phyloP scores from a whole-genome alignment of 495 filamentous ascomycete species.

The Tuber microsphaerosporum region DNA sequence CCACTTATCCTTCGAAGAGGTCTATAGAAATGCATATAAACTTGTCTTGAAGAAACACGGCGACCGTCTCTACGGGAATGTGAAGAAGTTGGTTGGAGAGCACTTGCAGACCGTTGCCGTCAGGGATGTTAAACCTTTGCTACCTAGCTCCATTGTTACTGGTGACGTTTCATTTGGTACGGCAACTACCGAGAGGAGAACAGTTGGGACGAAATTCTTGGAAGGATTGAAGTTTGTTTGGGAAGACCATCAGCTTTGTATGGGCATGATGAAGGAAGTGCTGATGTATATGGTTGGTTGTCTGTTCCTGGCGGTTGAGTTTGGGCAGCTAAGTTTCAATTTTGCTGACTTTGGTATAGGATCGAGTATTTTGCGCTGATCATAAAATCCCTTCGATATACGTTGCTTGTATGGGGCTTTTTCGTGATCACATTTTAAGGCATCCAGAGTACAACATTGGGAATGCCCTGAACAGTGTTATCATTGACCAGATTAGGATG shows the following conservation, averaged over 20 bases:
- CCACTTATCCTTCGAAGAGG: conserved; percentile 81
- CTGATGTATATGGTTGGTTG: conserved; percentile 85
- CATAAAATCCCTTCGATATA: conserved; percentile 71
- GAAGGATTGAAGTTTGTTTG: conserved; percentile 66
- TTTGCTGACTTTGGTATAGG: conserved; percentile 42
- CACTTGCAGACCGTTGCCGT: conserved; percentile 36
- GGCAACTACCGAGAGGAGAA: conserved; percentile 65
- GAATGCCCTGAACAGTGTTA: conserved; percentile 66
- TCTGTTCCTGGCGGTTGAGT: conserved; percentile 15
- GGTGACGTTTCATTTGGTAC: conserved; percentile 44
- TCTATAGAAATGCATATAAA: conserved; percentile 93
- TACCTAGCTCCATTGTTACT: conserved; percentile 39
- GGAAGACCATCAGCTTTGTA: conserved; percentile 81
- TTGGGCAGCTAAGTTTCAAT: conserved; percentile 10
- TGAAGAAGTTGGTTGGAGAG: conserved; percentile 59
- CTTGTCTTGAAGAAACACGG: conserved; percentile 85
- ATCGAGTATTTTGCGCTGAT: conserved; percentile 70
- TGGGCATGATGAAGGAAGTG: conserved; percentile 97
- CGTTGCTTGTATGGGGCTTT: conserved; percentile 73
- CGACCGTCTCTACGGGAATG: conserved; percentile 69
- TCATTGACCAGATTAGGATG: conserved; percentile 85
- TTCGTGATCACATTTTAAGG: conserved; percentile 71
- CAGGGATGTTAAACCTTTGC: conserved; percentile 42
- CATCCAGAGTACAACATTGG: conserved; percentile 53
- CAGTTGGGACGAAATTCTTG: conserved; percentile 77